Percentiles rank a stretch among this genome's conserved stretches.
Conservation (phyloP, 2,329 filamentous ascomycete genomes). For the Xylariomycetidae sp. region DNA sequence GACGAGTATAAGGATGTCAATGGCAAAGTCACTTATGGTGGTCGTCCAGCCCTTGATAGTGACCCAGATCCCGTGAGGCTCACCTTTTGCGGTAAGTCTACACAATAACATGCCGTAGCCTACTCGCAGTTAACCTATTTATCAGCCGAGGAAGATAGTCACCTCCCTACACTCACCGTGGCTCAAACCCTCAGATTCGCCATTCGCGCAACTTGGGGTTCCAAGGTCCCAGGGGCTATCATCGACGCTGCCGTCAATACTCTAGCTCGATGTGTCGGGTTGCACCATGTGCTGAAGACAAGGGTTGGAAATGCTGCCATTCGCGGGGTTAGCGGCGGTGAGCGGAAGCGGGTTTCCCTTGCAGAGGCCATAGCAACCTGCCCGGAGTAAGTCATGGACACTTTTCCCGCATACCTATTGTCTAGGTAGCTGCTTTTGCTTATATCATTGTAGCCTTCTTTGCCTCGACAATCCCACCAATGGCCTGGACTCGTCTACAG, state of each 20-base stretch:
- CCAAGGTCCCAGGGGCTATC: neutral
- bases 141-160: constrained; percentile 37
- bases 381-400: constrained; percentile 2
- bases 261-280: constrained; percentile 41
- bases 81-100: constrained; percentile 8
- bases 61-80: constrained; percentile 7
- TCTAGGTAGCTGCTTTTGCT: too few species aligned
- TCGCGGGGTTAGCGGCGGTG: constrained; percentile 54
- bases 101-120: too few species aligned
- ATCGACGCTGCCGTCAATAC: constrained; percentile 3
- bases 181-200: constrained; percentile 58
- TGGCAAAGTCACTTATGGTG: constrained; percentile 11
- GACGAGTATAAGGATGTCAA: constrained; percentile 9
- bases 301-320: constrained; percentile 58
- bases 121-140: too few species aligned
- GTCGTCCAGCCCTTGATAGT: constrained; percentile 4
- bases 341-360: constrained; percentile 63
- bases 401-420: too few species aligned
- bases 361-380: constrained; percentile 57
- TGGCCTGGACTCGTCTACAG: constrained; percentile 65
- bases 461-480: constrained; percentile 40
- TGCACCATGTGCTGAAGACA: constrained; percentile 54
- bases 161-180: constrained; percentile 56
- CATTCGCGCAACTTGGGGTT: constrained; percentile 37
- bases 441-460: constrained; percentile 15